Conservation (phyloP, 1,139 yeast species). For the Yamadazyma triangularis region DNA sequence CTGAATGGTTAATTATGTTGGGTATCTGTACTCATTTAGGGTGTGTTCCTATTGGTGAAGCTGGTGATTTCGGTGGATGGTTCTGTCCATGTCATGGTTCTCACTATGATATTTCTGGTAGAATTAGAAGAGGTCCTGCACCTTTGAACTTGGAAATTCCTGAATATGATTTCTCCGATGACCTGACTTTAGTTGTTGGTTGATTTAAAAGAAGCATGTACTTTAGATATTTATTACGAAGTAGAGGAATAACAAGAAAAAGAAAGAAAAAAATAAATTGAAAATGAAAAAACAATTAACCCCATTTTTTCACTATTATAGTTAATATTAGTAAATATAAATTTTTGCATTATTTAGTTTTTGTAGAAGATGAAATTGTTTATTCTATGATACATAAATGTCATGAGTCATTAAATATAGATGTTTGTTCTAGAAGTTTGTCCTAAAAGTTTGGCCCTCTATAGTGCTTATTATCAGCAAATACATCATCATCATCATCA, state of each 20-base stretch:
- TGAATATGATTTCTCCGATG: constrained; percentile 75
- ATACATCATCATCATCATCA: no score
- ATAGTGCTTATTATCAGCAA: no score
- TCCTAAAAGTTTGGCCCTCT: no score
- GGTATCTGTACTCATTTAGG: constrained; percentile 99
- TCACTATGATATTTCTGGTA: constrained; percentile 98
- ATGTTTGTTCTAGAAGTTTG: no score
- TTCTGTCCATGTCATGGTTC: constrained; percentile 99
- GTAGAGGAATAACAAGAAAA: constrained; percentile 1
- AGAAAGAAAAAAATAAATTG: no score
- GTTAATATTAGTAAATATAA: no score
- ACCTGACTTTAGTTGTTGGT: constrained; percentile 75
- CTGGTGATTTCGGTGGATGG: constrained; percentile 99
- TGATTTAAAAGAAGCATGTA: constrained; percentile 13
- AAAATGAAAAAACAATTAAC: no score
- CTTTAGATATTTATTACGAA: not conserved
- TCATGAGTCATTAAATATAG: no score
- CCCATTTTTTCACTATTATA: no score
- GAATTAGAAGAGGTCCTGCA: constrained; percentile 99
- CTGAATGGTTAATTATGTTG: constrained; percentile 98
- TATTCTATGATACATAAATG: no score
- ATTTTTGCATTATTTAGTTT: no score
- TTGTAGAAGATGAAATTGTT: no score
- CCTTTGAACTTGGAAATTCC: constrained; percentile 98
- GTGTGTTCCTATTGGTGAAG: constrained; percentile 99